phyloP scores from a whole-genome alignment of 1,284 basidiomycete genomes.

The Tausonia pullulans region DNA sequence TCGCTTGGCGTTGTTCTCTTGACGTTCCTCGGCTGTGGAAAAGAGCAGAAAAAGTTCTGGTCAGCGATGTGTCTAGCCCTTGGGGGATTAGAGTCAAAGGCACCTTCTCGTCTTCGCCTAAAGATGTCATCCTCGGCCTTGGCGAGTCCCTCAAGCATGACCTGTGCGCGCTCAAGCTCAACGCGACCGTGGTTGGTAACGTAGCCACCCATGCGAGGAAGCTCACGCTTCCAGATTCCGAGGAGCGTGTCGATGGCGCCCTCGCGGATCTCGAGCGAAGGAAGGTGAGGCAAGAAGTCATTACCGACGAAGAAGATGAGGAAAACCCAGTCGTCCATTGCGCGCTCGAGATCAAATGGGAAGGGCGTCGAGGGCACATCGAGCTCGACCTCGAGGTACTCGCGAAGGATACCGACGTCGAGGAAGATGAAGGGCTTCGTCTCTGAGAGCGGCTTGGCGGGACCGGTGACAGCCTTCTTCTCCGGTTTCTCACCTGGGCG shows the following conservation, averaged over 20 bases:
- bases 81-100: constrained; percentile 29
- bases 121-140: constrained; percentile 93
- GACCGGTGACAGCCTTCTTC: constrained; percentile 41
- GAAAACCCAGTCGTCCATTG: constrained; percentile 99
- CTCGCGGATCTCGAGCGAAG: constrained; percentile 95
- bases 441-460: constrained; percentile 48
- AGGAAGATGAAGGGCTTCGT: constrained; percentile 99
- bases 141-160: constrained; percentile 90
- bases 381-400: constrained; percentile 95
- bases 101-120: constrained; percentile 77
- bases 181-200: constrained; percentile 87
- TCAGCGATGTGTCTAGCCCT: constrained; percentile 10
- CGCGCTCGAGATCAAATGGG: constrained; percentile 89
- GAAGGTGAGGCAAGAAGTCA: constrained; percentile 97
- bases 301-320: constrained; percentile 99
- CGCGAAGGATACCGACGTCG: constrained; percentile 86
- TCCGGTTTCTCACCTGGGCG: constrained; percentile 20
- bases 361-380: constrained; percentile 66
- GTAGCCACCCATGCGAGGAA: constrained; percentile 93
- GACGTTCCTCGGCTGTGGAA: constrained; percentile 74
- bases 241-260: constrained; percentile 95
- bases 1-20: constrained; percentile 77
- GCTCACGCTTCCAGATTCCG: constrained; percentile 86
- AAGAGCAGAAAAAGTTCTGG: constrained; percentile 8
- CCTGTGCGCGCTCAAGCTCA: constrained; percentile 73